These are phyloP conservation scores for Delphinella strobiligena DNA, from an alignment of 2,329 filamentous ascomycete species.

Conservation along the genomic window DNA sequence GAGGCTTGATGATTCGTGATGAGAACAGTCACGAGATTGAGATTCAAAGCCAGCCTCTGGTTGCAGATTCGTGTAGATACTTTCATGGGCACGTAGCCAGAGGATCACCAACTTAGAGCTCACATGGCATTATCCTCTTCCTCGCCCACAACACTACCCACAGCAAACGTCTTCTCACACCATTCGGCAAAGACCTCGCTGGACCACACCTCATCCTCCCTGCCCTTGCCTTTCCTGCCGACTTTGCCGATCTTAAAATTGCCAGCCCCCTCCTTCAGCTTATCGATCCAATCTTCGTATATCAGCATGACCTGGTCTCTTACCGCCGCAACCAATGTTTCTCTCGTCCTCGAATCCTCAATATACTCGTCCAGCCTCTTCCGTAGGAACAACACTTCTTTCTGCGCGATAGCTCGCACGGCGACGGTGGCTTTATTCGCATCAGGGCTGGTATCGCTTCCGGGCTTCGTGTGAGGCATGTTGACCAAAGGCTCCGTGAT, in stretches of 20 bases:
- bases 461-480: constrained; percentile 14
- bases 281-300: constrained; percentile 54
- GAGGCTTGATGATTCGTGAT: constrained; percentile 21
- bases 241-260: constrained; percentile 17
- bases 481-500: constrained; percentile 41
- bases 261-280: constrained; percentile 27
- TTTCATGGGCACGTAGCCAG: too few species aligned
- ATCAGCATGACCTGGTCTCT: constrained; percentile 50
- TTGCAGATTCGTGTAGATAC: background rate
- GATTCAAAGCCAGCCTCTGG: background rate
- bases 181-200: constrained; percentile 52
- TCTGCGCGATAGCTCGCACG: constrained; percentile 43
- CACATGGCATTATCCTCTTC: too few species aligned
- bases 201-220: constrained; percentile 53
- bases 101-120: too few species aligned
- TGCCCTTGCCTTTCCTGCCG: constrained; percentile 44
- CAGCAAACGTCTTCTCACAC: constrained; percentile 47
- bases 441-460: constrained; percentile 4
- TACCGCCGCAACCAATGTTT: constrained; percentile 54
- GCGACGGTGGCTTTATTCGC: constrained; percentile 24
- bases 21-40: background rate
- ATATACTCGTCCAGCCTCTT: constrained; percentile 49
- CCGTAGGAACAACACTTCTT: constrained; percentile 44
- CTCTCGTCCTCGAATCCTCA: constrained; percentile 51
- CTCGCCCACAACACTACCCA: constrained; percentile 23